phyloP scores from a whole-genome alignment of 2,329 filamentous ascomycete species.

The Colletotrichum eleusines region DNA sequence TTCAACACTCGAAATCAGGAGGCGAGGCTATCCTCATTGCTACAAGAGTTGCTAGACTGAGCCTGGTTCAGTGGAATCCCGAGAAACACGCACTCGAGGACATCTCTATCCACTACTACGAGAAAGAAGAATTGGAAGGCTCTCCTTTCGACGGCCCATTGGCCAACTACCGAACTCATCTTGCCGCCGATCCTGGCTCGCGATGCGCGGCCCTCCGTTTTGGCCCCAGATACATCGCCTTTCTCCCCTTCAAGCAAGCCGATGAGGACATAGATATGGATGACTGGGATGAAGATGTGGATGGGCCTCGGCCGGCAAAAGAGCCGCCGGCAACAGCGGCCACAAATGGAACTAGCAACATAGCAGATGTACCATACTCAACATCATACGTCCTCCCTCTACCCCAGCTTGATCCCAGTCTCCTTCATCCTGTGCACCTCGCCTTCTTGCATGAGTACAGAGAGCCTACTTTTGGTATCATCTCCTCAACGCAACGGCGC shows the following conservation, averaged over 20 bases:
- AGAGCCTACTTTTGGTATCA: conserved; percentile 95
- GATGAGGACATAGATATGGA: conserved; percentile 92
- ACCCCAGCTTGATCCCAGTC: conserved; percentile 85
- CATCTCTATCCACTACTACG: conserved; percentile 97
- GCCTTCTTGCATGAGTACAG: conserved; percentile 96
- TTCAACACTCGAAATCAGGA: conserved; percentile 78
- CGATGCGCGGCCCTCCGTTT: conserved; percentile 96
- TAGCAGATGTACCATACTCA: conserved; percentile 78
- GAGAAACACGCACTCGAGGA: conserved; percentile 83
- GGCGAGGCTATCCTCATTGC: conserved; percentile 87
- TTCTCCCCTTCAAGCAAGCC: conserved; percentile 88
- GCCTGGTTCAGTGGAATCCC: conserved; percentile 93
- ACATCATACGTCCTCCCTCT: conserved; percentile 94
- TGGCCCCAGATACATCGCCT: conserved; percentile 87
- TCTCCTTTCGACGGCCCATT: conserved; percentile 85
- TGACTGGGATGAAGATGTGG: conserved; percentile 87
- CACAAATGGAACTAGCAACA: conserved; percentile 52
- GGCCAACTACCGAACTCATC: conserved; percentile 80
- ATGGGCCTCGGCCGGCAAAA: conserved; percentile 72
- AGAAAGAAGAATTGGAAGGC: conserved; percentile 88
- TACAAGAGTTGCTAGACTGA: conserved; percentile 92
- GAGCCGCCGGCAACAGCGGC: conserved; percentile 48
- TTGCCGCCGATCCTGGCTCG: conserved; percentile 91
- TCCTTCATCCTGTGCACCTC: conserved; percentile 91
- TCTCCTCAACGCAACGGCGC: conserved; percentile 80